Percentiles rank a stretch among this genome's conserved stretches.
phyloP scores from a whole-genome alignment of 139 green algal species.

The Chlorella sp. region DNA sequence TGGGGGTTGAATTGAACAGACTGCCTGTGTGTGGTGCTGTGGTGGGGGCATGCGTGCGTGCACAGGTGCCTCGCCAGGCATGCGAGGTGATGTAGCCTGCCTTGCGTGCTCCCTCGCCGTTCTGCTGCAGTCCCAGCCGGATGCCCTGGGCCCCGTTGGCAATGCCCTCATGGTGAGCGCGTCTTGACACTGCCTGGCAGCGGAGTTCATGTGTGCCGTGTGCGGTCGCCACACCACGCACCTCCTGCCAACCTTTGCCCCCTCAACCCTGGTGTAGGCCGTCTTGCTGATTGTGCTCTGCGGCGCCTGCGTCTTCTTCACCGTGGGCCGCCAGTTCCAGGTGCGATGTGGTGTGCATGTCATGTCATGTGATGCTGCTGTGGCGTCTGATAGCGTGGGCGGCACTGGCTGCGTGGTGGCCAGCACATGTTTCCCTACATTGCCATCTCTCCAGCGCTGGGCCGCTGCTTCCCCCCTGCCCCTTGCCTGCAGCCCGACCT shows the following conservation, averaged over 20 bases:
- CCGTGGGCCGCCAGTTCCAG: slow-evolving; percentile 22
- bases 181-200: too few relatives aligned
- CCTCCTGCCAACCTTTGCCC: too few relatives aligned
- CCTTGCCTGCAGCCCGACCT: not conserved
- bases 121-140: not conserved
- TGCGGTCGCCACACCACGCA: too few relatives aligned
- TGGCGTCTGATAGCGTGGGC: not conserved
- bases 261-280: not conserved
- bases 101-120: too few relatives aligned
- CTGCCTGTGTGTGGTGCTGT: too few relatives aligned
- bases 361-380: not conserved
- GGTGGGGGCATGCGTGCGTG: too few relatives aligned
- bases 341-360: not conserved
- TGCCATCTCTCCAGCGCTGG: not conserved
- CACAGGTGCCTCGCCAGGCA: too few relatives aligned
- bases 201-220: too few relatives aligned
- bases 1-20: too few relatives aligned
- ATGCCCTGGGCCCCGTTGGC: slow-evolving; percentile 6
- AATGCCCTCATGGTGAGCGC: slow-evolving; percentile 1
- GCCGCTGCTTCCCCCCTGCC: not conserved
- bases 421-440: not conserved
- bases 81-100: too few relatives aligned
- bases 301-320: slow-evolving; percentile 9
- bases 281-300: slow-evolving; percentile 6
- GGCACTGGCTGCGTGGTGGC: not conserved